Evolutionary conservation across 1,284 basidiomycete species (phyloP).

Genomic region (Boletus calvinii): DNA sequence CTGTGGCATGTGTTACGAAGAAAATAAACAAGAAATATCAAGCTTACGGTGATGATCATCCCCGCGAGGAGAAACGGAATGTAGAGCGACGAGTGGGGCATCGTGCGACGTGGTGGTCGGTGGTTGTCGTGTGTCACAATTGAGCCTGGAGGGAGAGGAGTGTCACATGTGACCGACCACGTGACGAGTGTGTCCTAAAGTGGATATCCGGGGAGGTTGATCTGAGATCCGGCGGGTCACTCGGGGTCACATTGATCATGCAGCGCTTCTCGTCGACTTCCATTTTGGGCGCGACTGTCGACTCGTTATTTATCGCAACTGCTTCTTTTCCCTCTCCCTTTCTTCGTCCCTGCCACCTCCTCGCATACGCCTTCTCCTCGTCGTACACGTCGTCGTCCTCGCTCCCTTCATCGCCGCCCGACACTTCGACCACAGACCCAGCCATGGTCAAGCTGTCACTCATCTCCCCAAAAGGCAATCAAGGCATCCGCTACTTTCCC

Average conservation of each 20-base stretch:
- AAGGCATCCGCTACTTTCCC: slow-evolving; percentile 70
- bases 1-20: slow-evolving; percentile 36
- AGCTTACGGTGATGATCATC: slow-evolving; percentile 74
- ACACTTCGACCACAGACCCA: slow-evolving; percentile 23
- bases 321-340: slow-evolving; percentile 33
- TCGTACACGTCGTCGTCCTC: slow-evolving; percentile 26
- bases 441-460: slow-evolving; percentile 65
- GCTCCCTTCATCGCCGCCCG: slow-evolving; percentile 29
- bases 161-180: slow-evolving; percentile 23
- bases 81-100: slow-evolving; percentile 48
- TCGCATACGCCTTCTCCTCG: slow-evolving; percentile 27
- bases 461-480: slow-evolving; percentile 61
- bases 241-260: slow-evolving; percentile 30
- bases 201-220: slow-evolving; percentile 12
- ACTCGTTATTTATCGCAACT: slow-evolving; percentile 35
- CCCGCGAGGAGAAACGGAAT: slow-evolving; percentile 61
- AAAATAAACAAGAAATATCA: not conserved
- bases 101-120: slow-evolving; percentile 26
- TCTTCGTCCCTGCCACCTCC: slow-evolving; percentile 15
- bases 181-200: slow-evolving; percentile 18
- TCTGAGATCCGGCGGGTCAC: slow-evolving; percentile 29
- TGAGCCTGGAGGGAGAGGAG: not conserved
- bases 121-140: slow-evolving; percentile 10
- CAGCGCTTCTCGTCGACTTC: slow-evolving; percentile 35
- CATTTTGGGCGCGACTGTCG: slow-evolving; percentile 27